phyloP scores from a whole-genome alignment of 345 rosid species.

The Syzygium aromaticum region DNA sequence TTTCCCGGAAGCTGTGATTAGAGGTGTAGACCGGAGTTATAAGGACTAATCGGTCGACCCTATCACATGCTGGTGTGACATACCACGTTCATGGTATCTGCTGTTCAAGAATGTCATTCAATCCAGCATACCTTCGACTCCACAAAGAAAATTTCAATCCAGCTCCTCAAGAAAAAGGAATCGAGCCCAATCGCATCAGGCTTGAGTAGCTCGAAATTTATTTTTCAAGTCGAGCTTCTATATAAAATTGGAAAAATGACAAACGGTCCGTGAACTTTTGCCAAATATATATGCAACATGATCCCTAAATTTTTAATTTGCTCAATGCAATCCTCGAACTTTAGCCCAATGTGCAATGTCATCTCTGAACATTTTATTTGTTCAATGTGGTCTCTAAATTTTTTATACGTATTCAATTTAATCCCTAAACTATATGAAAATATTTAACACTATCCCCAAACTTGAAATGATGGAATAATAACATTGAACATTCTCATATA shows the following conservation, averaged over 20 bases:
- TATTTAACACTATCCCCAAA: no score
- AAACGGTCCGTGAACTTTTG: no score
- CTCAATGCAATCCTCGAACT: no score
- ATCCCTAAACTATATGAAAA: no score
- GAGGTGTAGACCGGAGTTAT: neutral
- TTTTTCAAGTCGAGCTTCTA: neutral
- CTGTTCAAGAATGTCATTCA: neutral
- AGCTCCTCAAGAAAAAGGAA: neutral
- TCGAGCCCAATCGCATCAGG: neutral
- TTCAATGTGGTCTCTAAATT: no score
- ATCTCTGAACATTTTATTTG: no score
- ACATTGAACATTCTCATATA: no score
- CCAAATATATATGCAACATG: no score
- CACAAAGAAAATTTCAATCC: neutral
- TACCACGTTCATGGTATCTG: neutral
- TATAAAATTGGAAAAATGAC: neutral
- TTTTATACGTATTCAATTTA: no score
- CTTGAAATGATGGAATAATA: no score
- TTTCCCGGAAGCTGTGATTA: neutral
- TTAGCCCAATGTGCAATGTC: no score
- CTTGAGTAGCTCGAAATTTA: neutral
- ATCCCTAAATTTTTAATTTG: no score
- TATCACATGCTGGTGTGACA: neutral
- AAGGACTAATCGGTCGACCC: neutral
- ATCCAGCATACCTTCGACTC: neutral